phyloP scores from a whole-genome alignment of 2,329 filamentous ascomycete genomes.

The Cercospora zeae-maydis region DNA sequence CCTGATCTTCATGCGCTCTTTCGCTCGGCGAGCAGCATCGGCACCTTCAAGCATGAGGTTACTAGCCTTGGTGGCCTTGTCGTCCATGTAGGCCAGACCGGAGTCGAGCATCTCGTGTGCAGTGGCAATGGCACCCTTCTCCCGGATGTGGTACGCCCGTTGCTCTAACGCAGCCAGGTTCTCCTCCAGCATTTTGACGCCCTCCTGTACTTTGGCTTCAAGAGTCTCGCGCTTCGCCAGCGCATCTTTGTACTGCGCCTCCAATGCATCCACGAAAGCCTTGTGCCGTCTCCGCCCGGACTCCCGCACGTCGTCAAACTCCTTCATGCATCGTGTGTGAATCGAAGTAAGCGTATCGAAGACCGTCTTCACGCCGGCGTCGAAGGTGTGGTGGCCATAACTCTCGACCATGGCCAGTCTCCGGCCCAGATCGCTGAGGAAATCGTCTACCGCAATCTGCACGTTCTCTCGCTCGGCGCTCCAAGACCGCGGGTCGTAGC shows the following conservation, averaged over 20 bases:
- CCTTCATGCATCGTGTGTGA: slow-evolving; percentile 79
- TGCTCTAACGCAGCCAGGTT: slow-evolving; percentile 84
- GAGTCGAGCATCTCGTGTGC: slow-evolving; percentile 72
- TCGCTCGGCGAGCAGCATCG: slow-evolving; percentile 76
- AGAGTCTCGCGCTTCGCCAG: slow-evolving; percentile 79
- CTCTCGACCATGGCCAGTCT: slow-evolving; percentile 84
- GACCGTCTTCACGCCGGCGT: slow-evolving; percentile 77
- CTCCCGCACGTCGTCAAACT: slow-evolving; percentile 85
- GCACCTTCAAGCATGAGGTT: slow-evolving; percentile 77
- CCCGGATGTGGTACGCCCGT: slow-evolving; percentile 73
- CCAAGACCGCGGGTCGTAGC: slow-evolving; percentile 45
- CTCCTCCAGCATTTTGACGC: slow-evolving; percentile 78
- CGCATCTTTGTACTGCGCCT: slow-evolving; percentile 81
- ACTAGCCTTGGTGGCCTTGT: slow-evolving; percentile 68
- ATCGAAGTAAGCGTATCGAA: slow-evolving; percentile 85
- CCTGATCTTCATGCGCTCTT: slow-evolving; percentile 55
- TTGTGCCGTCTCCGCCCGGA: slow-evolving; percentile 78
- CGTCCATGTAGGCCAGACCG: slow-evolving; percentile 75
- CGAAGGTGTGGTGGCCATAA: slow-evolving; percentile 78
- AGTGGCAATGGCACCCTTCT: slow-evolving; percentile 70
- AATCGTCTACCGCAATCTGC: slow-evolving; percentile 61
- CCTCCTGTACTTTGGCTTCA: slow-evolving; percentile 85
- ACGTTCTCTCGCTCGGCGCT: slow-evolving; percentile 48
- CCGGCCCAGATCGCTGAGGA: slow-evolving; percentile 79
- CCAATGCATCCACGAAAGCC: slow-evolving; percentile 88